Evolutionary conservation across 371 early-diverging fungal species (phyloP), one percentile per base, ranked within the genome.

Genomic region (Circinella umbellata): DNA sequence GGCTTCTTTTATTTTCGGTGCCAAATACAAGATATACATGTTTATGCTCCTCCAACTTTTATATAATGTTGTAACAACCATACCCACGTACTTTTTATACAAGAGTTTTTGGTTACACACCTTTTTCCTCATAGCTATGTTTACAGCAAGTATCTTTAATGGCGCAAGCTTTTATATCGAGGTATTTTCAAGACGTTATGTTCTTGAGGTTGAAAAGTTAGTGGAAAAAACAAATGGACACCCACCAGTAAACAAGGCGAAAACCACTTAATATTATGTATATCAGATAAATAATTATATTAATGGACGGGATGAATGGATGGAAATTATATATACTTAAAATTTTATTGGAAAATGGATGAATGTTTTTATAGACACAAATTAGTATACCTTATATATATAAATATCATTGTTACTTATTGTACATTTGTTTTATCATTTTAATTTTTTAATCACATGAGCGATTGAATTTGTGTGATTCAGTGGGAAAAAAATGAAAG

Each of bases 131-230:
- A 78, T 88, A 9, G 63, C 71, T 39, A 81, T 90, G 76, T 82
- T 91, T 68, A 80, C 79, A 18, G 85, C 84, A 51, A 86, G 89
- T 65, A 87, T 90, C 7, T 91, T 88, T 85, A 91, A 91, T 54
- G 93, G 91, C 0, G 91, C 91, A 0, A 83, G 81, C 69, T 92
- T 89, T 64, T 92, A 92, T 76, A 86, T 92, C 77, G 92, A 91
- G 63, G 90, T 91, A 1, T 91, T 91, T 65, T 85, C 86, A 49
- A 83, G 83, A 68, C 80, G 86, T 46, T 91, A 91, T 63, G 81
- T 82, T 53, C 65, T 71, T 47, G 88, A 91, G 49, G 71, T 90
- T 18, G 86, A 80, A 74, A 69, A 71, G 74, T 53, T 78, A 27
- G 65, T 71, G 9, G 60, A 75, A 64, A 35, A 78, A 18, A 72